Base-by-base conservation (phyloP, 2,329 filamentous ascomycete species). In the Colletotrichum godetiae region DNA sequence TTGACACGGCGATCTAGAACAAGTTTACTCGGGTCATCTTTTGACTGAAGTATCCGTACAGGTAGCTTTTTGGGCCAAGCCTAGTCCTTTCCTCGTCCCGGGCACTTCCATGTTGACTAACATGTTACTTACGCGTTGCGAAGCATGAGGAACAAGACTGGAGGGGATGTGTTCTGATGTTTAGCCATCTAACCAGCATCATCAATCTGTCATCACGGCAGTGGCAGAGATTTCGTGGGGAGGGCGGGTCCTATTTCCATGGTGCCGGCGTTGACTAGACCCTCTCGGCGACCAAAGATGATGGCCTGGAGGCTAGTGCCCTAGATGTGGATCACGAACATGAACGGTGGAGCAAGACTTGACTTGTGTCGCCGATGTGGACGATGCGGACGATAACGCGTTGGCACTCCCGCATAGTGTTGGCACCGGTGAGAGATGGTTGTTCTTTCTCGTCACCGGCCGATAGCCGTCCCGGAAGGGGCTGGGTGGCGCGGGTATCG, bases 401-500 rank as follows among this genome's bases (percentile, higher is more conserved):
- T 46, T 46, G 52, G 58, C 33, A 15, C 12, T 2, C 19, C 58
- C 58, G 10, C 59, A 49, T 57, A n/a, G 13, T 62, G 24, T 52
- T 37, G 66, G 27, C 42, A 19, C 19, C 61, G 49, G 31, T 64
- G 33, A 33, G 59, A 13, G 55, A 22, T 57, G 70, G 67, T 49
- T 42, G 37, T 42, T 15, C 5, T 49, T 52, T 24, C n/a, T 70
- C 29, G 60, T 58, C 33, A 27, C 29, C 22, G 29, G 42, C 70
- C 70, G 70, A 73, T 29, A 73, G 70, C 70, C 70, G 70, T 52
- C 57, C 60, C 70, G 60, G 70, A 24, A 55, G 22, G 8, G 60
- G 5, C 27, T 42, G 33, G 49, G 15, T 10, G 13, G 60, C 70
- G 67, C 70, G 70, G 70, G 29, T 73, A 31, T 73, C 70, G 70